Percentiles rank a stretch among this genome's conserved stretches.
These are phyloP conservation scores for Scutellaria galericulata DNA, from an alignment of 257 asterid species.

Conservation along the genomic window DNA sequence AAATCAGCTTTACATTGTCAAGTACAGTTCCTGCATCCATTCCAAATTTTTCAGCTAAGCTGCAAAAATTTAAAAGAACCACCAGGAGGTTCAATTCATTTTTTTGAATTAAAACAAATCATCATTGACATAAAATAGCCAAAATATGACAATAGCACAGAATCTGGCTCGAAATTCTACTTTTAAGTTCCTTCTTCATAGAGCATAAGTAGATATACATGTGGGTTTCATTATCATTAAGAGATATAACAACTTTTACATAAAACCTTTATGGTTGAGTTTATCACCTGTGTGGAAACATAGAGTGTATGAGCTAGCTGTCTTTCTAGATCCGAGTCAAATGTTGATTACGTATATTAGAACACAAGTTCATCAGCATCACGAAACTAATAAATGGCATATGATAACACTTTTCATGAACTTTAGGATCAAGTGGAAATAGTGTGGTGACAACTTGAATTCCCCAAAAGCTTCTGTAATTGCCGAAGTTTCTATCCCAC, in stretches of 20 bases:
- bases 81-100: slow-evolving; percentile 16
- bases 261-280: slow-evolving; percentile 19
- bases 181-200: background rate
- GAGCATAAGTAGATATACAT: background rate
- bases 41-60: slow-evolving; percentile 98
- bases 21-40: slow-evolving; percentile 99
- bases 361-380: slow-evolving; percentile 31
- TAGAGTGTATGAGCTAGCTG: slow-evolving; percentile 98
- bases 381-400: slow-evolving; percentile 4
- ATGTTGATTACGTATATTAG: slow-evolving; percentile 37
- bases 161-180: background rate
- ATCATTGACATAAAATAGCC: background rate
- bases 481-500: slow-evolving; percentile 86
- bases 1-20: slow-evolving; percentile 68
- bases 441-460: slow-evolving; percentile 61
- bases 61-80: slow-evolving; percentile 43
- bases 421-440: background rate
- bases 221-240: slow-evolving; percentile 10
- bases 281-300: slow-evolving; percentile 86
- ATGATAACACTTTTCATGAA: background rate
- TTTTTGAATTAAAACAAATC: background rate
- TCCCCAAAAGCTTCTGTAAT: slow-evolving; percentile 99
- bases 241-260: slow-evolving; percentile 21
- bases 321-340: slow-evolving; percentile 88
- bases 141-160: background rate